phyloP scores from a whole-genome alignment of 2,329 filamentous ascomycete species.

The Claviceps maximensis region DNA sequence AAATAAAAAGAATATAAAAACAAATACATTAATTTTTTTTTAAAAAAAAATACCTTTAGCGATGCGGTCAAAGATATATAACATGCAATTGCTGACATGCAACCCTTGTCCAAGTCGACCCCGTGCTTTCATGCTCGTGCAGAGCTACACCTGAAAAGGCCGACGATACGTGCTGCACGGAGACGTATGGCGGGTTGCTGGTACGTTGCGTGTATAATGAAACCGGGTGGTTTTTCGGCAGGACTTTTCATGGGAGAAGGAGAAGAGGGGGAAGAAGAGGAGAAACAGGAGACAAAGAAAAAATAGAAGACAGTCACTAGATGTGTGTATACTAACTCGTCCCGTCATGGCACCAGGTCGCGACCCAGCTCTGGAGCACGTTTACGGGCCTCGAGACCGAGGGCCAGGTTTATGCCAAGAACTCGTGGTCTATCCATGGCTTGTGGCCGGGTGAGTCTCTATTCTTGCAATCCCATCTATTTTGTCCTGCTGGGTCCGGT shows the following conservation, averaged over 20 bases:
- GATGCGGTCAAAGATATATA: no score
- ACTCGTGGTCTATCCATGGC: conserved; percentile 48
- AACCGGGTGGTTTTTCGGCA: no score
- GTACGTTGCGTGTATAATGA: conserved; percentile 12
- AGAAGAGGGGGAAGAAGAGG: background rate
- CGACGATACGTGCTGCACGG: conserved; percentile 46
- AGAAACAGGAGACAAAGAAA: background rate
- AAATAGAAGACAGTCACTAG: background rate
- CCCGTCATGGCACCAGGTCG: conserved; percentile 21
- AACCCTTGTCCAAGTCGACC: conserved; percentile 6
- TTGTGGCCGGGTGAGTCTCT: conserved; percentile 33
- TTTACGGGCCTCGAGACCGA: conserved; percentile 46
- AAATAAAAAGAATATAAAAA: no score
- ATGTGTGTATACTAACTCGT: no score
- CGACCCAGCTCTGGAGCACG: conserved; percentile 52
- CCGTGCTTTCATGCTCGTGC: conserved; percentile 34
- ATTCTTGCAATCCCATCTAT: background rate
- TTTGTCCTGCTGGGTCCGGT: background rate
- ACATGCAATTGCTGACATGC: no score
- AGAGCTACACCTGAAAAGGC: conserved; percentile 29
- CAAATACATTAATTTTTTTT: no score
- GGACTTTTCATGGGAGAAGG: no score
- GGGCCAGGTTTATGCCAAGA: conserved; percentile 43
- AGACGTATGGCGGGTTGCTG: conserved; percentile 51
- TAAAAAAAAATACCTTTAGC: no score